These are phyloP conservation scores for Calocybe indica DNA, from an alignment of 768 basidiomycete species.

Conservation along the genomic window DNA sequence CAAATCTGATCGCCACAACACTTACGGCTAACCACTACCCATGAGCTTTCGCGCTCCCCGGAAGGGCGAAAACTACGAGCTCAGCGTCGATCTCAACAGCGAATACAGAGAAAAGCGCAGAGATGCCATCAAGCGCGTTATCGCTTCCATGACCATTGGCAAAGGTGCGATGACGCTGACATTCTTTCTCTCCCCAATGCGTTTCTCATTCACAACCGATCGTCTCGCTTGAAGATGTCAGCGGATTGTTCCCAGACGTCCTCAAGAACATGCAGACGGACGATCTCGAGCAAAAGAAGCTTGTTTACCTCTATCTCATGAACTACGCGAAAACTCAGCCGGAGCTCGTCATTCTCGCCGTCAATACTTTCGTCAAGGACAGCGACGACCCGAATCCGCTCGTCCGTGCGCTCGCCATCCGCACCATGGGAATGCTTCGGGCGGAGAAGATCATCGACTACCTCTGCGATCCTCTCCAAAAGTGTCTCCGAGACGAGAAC, in stretches of 20 bases:
- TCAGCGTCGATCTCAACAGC: constrained; percentile 94
- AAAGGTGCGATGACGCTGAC: constrained; percentile 57
- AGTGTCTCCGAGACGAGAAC: constrained; percentile 90
- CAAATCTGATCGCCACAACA: background rate
- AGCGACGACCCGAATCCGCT: constrained; percentile 96
- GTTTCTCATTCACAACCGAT: background rate
- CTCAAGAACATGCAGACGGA: constrained; percentile 99
- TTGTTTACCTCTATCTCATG: constrained; percentile 99
- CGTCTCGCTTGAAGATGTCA: constrained; percentile 53
- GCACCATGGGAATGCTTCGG: constrained; percentile 95
- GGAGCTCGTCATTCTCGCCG: constrained; percentile 96
- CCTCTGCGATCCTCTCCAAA: constrained; percentile 90
- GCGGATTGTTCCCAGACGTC: constrained; percentile 95
- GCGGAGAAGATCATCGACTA: constrained; percentile 99
- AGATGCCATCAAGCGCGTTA: constrained; percentile 97
- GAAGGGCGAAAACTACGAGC: constrained; percentile 95
- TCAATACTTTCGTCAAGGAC: constrained; percentile 98
- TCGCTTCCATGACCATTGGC: constrained; percentile 98
- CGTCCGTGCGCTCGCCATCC: constrained; percentile 91
- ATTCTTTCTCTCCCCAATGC: background rate
- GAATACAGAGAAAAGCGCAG: constrained; percentile 94
- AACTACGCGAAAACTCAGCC: constrained; percentile 99
- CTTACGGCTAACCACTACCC: constrained; percentile 9
- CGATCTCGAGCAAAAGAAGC: constrained; percentile 98
- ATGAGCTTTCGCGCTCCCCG: constrained; percentile 57